phyloP scores from a whole-genome alignment of 306 rosid species.

The Inga laurina region DNA sequence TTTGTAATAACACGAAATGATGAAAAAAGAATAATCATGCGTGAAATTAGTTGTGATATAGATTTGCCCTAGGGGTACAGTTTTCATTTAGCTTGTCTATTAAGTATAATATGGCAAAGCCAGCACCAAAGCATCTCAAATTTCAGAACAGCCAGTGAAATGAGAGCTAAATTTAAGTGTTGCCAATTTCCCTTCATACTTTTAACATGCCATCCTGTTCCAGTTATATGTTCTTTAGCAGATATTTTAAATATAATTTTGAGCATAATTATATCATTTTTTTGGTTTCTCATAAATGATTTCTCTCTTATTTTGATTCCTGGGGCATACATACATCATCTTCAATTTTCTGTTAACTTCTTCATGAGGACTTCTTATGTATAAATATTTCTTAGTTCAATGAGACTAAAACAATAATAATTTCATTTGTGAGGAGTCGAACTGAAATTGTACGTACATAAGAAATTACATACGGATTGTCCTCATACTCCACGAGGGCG shows the following conservation, averaged over 20 bases:
- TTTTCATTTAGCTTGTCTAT: background rate
- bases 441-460: background rate
- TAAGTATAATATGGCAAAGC: no score
- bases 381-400: background rate
- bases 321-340: background rate
- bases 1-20: no score
- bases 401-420: no score
- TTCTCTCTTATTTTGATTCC: background rate
- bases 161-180: background rate
- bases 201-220: no score
- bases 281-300: background rate
- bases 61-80: no score
- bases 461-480: background rate
- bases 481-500: background rate
- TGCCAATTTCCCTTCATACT: background rate
- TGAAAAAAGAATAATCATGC: no score
- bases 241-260: no score
- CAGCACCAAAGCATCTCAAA: background rate
- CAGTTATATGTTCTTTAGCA: no score
- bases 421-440: background rate
- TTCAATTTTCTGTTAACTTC: background rate
- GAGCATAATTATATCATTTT: no score
- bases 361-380: background rate
- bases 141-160: background rate
- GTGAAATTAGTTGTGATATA: no score